Conservation (phyloP, 208 protist species). For the Chromosphaera perkinsii region DNA sequence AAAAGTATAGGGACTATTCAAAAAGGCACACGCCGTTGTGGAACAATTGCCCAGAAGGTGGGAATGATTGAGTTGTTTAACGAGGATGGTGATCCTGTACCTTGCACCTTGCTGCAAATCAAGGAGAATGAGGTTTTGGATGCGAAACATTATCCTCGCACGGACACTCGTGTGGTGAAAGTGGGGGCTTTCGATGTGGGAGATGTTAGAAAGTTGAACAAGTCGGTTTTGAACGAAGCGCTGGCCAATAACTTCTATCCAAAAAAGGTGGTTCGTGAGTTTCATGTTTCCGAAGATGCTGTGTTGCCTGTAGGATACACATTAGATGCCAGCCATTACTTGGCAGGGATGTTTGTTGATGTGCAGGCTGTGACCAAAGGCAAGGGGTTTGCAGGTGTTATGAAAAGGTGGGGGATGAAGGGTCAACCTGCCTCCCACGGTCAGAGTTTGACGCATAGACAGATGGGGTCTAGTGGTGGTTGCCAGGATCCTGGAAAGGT, state of each 20-base stretch:
- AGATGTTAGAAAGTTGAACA: background rate
- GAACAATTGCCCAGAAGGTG: background rate
- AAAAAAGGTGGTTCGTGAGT: background rate
- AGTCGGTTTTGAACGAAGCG: background rate
- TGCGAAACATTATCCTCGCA: background rate
- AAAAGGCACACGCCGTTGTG: too few species aligned
- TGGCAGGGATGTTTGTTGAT: background rate
- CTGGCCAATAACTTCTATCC: too few species aligned
- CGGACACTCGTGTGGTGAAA: background rate
- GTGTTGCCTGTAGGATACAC: background rate
- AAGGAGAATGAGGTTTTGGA: background rate
- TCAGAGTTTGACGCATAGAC: background rate
- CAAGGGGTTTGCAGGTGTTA: conserved; percentile 19
- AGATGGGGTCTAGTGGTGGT: background rate
- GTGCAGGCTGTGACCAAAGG: background rate
- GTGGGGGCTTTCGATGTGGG: background rate
- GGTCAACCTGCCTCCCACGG: conserved; percentile 2
- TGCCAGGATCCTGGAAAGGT: background rate
- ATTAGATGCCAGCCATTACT: background rate
- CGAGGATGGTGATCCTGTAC: background rate
- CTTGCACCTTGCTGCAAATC: background rate
- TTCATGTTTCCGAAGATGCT: background rate
- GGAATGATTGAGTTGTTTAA: background rate
- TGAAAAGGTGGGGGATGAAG: conserved; percentile 12
- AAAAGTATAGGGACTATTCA: too few species aligned